Conservation (phyloP, 305 asterid species). For the Fraxinus floribunda region DNA sequence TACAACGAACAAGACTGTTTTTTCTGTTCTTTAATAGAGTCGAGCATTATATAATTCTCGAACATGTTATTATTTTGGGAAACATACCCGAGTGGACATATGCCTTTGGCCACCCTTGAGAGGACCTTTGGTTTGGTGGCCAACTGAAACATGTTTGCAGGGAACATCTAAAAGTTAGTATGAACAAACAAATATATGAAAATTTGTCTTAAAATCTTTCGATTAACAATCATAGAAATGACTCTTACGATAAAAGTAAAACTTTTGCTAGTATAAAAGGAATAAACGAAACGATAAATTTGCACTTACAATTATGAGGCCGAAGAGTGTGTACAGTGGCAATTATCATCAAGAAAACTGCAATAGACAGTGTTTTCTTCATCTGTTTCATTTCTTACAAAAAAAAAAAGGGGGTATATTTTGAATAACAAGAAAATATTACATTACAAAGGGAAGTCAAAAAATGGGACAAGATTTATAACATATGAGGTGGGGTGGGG, state of each 20-base stretch:
- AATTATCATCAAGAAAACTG: slow-evolving; percentile 41
- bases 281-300: neutral
- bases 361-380: slow-evolving; percentile 29
- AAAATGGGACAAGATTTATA: slow-evolving; percentile 22
- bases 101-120: slow-evolving; percentile 31
- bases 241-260: neutral
- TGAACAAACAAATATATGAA: neutral
- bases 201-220: neutral
- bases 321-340: slow-evolving; percentile 42
- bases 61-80: neutral
- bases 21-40: no score
- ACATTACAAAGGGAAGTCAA: neutral
- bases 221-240: neutral
- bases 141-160: slow-evolving; percentile 34
- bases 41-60: neutral
- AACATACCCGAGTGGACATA: slow-evolving; percentile 36
- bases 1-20: no score
- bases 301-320: slow-evolving; percentile 55
- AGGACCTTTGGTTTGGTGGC: slow-evolving; percentile 38
- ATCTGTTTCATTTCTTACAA: slow-evolving; percentile 10
- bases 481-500: neutral
- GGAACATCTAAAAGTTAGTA: neutral
- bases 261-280: neutral
- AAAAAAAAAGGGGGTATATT: neutral
- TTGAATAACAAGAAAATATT: slow-evolving; percentile 10